Conservation (phyloP, 1,139 yeast genomes). For the Eremothecium gossypii region DNA sequence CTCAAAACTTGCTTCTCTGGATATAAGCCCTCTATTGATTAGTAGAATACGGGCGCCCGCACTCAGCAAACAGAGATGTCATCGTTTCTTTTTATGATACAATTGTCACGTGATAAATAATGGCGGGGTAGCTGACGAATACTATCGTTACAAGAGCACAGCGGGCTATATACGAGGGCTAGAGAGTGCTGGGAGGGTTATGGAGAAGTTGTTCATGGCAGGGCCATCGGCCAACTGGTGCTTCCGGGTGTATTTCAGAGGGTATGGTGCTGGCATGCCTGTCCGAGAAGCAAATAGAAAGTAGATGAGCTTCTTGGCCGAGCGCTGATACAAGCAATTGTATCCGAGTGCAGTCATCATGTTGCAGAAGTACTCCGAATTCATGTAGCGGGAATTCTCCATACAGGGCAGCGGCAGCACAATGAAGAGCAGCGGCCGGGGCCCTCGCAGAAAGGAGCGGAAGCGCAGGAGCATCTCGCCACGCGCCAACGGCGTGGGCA, state of each 20-base stretch:
- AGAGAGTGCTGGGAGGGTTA: slow-evolving; percentile 20
- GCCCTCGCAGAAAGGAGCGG: slow-evolving; percentile 41
- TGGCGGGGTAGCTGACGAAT: too few relatives aligned
- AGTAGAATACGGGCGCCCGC: too few relatives aligned
- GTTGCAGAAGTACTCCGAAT: slow-evolving; percentile 33
- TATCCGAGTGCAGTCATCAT: slow-evolving; percentile 59
- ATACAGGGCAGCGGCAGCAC: slow-evolving; percentile 88
- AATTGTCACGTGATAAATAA: too few relatives aligned
- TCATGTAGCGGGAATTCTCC: slow-evolving; percentile 69
- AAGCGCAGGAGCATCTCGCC: slow-evolving; percentile 70
- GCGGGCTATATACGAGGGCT: too few relatives aligned
- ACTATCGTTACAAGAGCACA: too few relatives aligned
- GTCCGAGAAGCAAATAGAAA: slow-evolving; percentile 40
- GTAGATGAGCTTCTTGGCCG: slow-evolving; percentile 70
- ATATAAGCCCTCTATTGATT: too few relatives aligned
- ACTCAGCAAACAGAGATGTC: too few relatives aligned
- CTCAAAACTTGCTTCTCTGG: too few relatives aligned
- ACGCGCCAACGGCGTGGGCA: slow-evolving; percentile 58
- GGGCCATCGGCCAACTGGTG: slow-evolving; percentile 44
- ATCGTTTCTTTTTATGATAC: too few relatives aligned
- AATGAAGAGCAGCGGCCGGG: slow-evolving; percentile 43
- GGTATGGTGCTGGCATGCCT: slow-evolving; percentile 35
- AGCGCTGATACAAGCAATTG: slow-evolving; percentile 37
- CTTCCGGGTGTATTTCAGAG: slow-evolving; percentile 27
- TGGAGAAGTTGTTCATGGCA: slow-evolving; percentile 56